A percentile compares a stretch with the other conserved stretches of the same genome.
Evolutionary conservation across 2,329 filamentous ascomycete genomes (phyloP).

Genomic region (Ophiocordyceps camponoti-leonardi): DNA sequence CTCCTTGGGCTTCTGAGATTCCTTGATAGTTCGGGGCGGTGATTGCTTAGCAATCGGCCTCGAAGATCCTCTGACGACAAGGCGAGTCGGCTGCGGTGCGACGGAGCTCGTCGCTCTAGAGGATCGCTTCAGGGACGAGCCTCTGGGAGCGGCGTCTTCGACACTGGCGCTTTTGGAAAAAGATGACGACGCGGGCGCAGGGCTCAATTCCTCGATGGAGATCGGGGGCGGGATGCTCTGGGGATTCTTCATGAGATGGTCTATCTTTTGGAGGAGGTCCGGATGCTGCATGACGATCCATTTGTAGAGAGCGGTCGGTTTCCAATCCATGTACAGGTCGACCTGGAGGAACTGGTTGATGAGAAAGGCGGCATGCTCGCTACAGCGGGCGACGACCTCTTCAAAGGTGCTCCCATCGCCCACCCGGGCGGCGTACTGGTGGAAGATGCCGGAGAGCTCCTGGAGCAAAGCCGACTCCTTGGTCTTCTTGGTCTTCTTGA

Average conservation of each 20-base stretch:
- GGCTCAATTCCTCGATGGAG: conserved; percentile 4
- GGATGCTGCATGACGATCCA: conserved; percentile 25
- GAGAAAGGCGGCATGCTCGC: conserved; percentile 32
- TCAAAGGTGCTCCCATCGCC: conserved; percentile 34
- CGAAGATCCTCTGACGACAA: not conserved
- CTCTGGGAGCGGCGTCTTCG: conserved; percentile 1
- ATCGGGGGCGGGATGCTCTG: conserved; percentile 3
- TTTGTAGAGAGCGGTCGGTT: conserved; percentile 26
- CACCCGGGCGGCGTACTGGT: conserved; percentile 28
- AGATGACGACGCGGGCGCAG: conserved; percentile 2
- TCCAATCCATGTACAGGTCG: conserved; percentile 20
- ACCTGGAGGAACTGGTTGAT: conserved; percentile 32
- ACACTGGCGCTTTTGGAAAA: conserved; percentile 4
- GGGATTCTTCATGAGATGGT: conserved; percentile 7
- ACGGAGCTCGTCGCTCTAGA: not conserved
- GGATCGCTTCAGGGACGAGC: not conserved
- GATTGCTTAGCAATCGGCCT: not conserved
- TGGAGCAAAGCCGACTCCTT: conserved; percentile 13
- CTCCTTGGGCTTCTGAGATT: not conserved
- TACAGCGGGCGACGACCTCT: conserved; percentile 28
- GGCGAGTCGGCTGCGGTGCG: not conserved
- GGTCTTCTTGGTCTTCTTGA: conserved; percentile 12
- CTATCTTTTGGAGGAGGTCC: conserved; percentile 11
- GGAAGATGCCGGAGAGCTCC: conserved; percentile 14
- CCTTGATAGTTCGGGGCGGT: not conserved